Conservation (phyloP, 306 rosid genomes). For the Mimosa pudica region DNA sequence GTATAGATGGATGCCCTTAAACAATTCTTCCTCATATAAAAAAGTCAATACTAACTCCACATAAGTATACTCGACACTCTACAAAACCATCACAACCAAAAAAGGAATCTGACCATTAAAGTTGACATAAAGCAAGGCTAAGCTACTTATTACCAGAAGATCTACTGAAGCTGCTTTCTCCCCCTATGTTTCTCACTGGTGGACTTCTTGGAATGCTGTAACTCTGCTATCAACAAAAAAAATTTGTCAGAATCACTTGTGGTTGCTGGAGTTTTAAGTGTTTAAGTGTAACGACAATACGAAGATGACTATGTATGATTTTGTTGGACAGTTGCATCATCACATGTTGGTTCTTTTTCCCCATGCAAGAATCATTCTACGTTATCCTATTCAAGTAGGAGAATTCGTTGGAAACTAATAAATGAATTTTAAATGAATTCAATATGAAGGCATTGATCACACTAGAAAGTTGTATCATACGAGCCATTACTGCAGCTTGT, state of each 20-base stretch:
- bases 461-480: background rate
- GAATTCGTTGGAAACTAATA: too few species aligned
- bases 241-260: background rate
- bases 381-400: too few species aligned
- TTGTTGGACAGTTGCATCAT: background rate
- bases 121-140: background rate
- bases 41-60: background rate
- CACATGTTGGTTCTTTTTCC: background rate
- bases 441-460: background rate
- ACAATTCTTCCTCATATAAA: too few species aligned
- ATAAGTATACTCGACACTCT: background rate
- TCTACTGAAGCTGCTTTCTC: slow-evolving; percentile 28
- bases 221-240: slow-evolving; percentile 38
- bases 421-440: too few species aligned
- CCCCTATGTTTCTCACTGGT: slow-evolving; percentile 38
- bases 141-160: slow-evolving; percentile 11
- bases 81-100: background rate
- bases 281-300: background rate
- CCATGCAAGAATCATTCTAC: background rate
- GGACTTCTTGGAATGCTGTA: slow-evolving; percentile 54
- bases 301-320: background rate
- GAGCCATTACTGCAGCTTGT: slow-evolving; percentile 1
- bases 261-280: slow-evolving; percentile 2
- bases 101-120: slow-evolving; percentile 11
- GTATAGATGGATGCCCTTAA: background rate